A percentile compares a stretch with the other conserved stretches of the same genome.
Evolutionary conservation across 169 alveolate species (phyloP).

Genomic region (Babesia ovis): DNA sequence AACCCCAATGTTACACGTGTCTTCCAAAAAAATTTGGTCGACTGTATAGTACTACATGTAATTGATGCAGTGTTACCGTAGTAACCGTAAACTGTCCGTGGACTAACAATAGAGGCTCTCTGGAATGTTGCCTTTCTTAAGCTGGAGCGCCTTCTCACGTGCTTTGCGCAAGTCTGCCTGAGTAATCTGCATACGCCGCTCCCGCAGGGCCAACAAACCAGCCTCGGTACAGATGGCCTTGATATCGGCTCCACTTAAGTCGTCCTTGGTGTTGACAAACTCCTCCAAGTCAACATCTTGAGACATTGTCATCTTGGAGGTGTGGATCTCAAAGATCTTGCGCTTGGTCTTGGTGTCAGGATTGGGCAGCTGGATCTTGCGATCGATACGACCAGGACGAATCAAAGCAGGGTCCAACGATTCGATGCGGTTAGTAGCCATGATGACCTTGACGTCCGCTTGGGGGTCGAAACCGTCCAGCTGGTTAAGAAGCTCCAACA

Average conservation of each 20-base stretch:
- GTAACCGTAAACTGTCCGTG: no score
- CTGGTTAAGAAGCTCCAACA: constrained; percentile 98
- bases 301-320: constrained; percentile 95
- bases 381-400: constrained; percentile 99
- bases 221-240: constrained; percentile 99
- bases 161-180: constrained; percentile 96
- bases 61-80: no score
- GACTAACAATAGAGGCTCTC: constrained; percentile 92
- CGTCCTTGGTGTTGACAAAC: constrained; percentile 98
- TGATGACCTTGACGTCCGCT: constrained; percentile 97
- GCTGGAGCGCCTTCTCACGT: constrained; percentile 97
- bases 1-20: no score
- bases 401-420: constrained; percentile 98
- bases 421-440: constrained; percentile 98
- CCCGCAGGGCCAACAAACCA: constrained; percentile 98
- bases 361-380: constrained; percentile 97
- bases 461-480: constrained; percentile 99
- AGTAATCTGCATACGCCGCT: constrained; percentile 97
- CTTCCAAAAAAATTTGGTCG: no score
- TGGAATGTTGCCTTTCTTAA: constrained; percentile 97
- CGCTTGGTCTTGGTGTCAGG: constrained; percentile 97
- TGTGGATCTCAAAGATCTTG: constrained; percentile 96
- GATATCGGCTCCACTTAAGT: constrained; percentile 98
- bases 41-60: no score
- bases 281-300: constrained; percentile 98